Evolutionary conservation across 2,329 filamentous ascomycete genomes (phyloP).

Genomic region (Fusarium sp.): DNA sequence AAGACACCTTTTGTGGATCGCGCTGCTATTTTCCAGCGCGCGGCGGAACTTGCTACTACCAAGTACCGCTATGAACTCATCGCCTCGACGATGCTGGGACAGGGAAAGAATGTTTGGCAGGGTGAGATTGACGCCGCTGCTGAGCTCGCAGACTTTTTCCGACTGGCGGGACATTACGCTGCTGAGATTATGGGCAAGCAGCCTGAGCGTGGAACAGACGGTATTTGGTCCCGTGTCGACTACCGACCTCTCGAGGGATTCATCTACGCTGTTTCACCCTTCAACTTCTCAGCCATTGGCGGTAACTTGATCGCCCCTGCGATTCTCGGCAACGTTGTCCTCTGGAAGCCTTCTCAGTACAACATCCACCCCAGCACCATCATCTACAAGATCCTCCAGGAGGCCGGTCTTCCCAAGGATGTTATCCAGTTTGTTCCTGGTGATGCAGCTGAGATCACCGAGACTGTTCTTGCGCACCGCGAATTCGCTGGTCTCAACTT

Average conservation of each 20-base stretch:
- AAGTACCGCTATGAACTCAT: constrained; percentile 98
- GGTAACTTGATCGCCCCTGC: constrained; percentile 87
- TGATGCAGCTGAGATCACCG: constrained; percentile 84
- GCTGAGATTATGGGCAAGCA: constrained; percentile 56
- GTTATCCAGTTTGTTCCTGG: constrained; percentile 96
- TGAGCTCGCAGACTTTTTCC: constrained; percentile 90
- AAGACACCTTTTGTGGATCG: constrained; percentile 88
- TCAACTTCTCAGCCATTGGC: constrained; percentile 96
- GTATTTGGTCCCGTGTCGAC: constrained; percentile 74
- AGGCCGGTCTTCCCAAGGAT: constrained; percentile 87
- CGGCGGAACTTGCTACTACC: constrained; percentile 85
- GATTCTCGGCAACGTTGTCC: constrained; percentile 90
- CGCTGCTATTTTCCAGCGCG: constrained; percentile 93
- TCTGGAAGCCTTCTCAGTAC: constrained; percentile 93
- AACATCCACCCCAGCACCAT: constrained; percentile 90
- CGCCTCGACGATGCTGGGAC: constrained; percentile 93
- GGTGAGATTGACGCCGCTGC: constrained; percentile 96
- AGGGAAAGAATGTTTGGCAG: constrained; percentile 99
- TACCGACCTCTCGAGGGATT: constrained; percentile 94
- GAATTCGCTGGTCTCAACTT: constrained; percentile 94
- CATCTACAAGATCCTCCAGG: constrained; percentile 87
- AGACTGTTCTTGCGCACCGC: constrained; percentile 77
- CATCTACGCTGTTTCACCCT: constrained; percentile 91
- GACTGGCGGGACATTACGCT: constrained; percentile 93
- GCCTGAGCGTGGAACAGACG: constrained; percentile 47